Base-by-base conservation (phyloP, 805 yeast genomes). In the Wickerhamomyces queroliae region DNA sequence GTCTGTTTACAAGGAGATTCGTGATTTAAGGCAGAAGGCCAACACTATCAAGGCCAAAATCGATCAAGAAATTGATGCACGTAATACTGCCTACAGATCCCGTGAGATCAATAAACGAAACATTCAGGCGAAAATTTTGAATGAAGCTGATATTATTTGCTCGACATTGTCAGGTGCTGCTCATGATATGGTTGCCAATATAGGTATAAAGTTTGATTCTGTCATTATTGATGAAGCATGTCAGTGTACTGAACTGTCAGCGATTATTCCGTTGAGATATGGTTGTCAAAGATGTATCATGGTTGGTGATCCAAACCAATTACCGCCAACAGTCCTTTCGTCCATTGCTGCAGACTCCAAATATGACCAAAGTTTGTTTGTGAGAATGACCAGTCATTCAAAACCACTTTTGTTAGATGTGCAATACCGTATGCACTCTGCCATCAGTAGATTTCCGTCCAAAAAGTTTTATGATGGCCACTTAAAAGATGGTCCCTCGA, bases 281-380 rank as follows among this genome's bases (percentile, higher is more conserved):
- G 98, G 98, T 2, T 85, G 95, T 52, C 80, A 73, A 43, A 78
- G 80, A 40, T 91, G 98, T 64, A 83, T 93, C 36, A 84, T 93
- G 95, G 99, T 93, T 34, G 99, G 99, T 59, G 99, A 93, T 65
- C 98, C 98, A 2, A 90, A 93, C 58, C 99, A 93, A 64, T 71
- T 93, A 46, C 99, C 99, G 0, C 99, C 99, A 0, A 91, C 99
- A 0, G 98, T 91, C 10, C 63, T 93, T 16, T 91, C 97, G 0
- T 89, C 84, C 50, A 82, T 78, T 12, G 98, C 99, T 2, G 82
- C 95, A 1, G 67, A 76, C 5, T 75, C 70, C 50, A 76, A 78
- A 32, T 93, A 93, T 55, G 96, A 91, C 47, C 96, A 91, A 60
- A 84, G 95, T 56, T 67, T 93, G 54, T 93, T 93, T 61, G 98